Base-by-base conservation (phyloP, 1,284 basidiomycete genomes). In the Pterulicium gracile region DNA sequence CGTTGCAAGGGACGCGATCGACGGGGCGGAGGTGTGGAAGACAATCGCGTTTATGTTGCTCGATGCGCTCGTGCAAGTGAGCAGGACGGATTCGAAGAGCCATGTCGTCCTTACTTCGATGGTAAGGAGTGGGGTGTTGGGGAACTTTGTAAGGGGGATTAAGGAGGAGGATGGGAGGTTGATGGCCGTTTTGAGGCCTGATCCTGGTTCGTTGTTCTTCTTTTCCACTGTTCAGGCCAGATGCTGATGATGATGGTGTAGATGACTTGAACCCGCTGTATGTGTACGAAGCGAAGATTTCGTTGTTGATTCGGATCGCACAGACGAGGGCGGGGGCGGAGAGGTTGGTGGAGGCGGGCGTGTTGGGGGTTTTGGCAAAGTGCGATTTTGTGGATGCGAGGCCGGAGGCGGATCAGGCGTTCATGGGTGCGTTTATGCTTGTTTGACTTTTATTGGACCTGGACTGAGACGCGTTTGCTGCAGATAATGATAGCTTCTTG, bases 21-120 rank as follows among this genome's bases (percentile, higher is more conserved):
- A 97, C 55, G 93, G 92, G 7, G 81, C 86, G 22, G 93, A 97
- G 59, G 88, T 98, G 0, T 97, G 94, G 93, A 90, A 93, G 66
- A 95, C 94, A 15, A 81, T 94, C 21, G 86, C 89, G 15, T 95
- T 93, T 59, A 87, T 90, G 66, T 69, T 90, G 3, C 69, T 95
- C 44, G 88, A 93, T 59, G 77, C 85, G 10, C 68, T 94, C 7
- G 72, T 83, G 47, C 67, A 84, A 51, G 60, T 88, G 1, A 83
- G 78, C 20, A 75, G 73, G 12, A 60, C 67, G 47, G 83, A 88
- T 54, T n/a, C n/a, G n/a, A 80, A 75, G 57, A 75, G 76, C 17
- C 71, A 79, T 46, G 54, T 67, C 3, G 65, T 86, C 3, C 61
- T 88, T 32, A 61, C 69, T 2, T 69, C 83, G 1, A 65, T 98